Evolutionary conservation across 805 yeast species (phyloP).

Genomic region (Kodamaea jinghongensis): DNA sequence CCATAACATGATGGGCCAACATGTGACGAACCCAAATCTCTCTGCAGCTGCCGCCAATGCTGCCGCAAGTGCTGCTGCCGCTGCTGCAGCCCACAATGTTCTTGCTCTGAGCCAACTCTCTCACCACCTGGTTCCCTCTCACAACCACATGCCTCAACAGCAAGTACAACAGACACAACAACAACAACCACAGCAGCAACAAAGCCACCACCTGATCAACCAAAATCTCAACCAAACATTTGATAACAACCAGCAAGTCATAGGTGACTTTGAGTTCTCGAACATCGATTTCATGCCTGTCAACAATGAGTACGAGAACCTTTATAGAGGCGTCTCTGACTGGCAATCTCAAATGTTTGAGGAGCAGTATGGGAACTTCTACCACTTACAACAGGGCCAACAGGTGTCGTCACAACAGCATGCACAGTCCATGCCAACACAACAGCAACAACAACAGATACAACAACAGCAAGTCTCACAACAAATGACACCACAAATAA

Average conservation of each 20-base stretch:
- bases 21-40: not conserved
- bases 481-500: not conserved
- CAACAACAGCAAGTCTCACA: slow-evolving; percentile 1
- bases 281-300: not conserved
- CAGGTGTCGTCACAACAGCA: not conserved
- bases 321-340: not conserved
- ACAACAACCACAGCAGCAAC: slow-evolving; percentile 1
- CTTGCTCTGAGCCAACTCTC: slow-evolving; percentile 1
- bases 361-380: not conserved
- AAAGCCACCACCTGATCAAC: slow-evolving; percentile 3
- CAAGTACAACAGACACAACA: slow-evolving; percentile 1
- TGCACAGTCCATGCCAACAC: not conserved
- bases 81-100: not conserved
- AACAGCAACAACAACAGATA: slow-evolving; percentile 1
- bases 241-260: slow-evolving; percentile 1
- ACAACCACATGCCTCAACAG: slow-evolving; percentile 1
- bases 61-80: not conserved
- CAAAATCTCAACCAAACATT: slow-evolving; percentile 4
- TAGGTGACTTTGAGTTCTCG: not conserved
- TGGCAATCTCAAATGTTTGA: too few species aligned
- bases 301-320: not conserved
- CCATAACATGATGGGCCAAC: too few species aligned
- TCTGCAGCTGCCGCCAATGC: not conserved
- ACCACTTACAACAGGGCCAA: not conserved
- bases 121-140: not conserved